A percentile compares a stretch with the other conserved stretches of the same genome.
phyloP scores from a whole-genome alignment of 140 eudicot species.

The Ambrosia hybrid region DNA sequence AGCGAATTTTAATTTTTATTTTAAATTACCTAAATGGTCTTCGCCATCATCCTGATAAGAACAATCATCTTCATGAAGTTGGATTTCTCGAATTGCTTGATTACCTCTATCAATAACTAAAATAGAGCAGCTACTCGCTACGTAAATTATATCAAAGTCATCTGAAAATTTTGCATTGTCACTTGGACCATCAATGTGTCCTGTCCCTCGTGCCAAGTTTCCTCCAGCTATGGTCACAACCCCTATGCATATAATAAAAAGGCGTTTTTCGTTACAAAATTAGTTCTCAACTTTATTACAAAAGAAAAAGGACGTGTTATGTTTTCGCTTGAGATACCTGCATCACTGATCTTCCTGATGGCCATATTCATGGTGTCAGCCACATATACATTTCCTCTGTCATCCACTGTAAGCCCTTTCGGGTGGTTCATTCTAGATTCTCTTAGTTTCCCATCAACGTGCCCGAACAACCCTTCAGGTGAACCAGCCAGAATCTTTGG shows the following conservation, averaged over 20 bases:
- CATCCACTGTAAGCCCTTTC: constrained; percentile 77
- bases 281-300: neutral
- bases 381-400: constrained; percentile 76
- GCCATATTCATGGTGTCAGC: constrained; percentile 98
- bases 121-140: constrained; percentile 80
- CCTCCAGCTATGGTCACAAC: constrained; percentile 96
- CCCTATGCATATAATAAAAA: constrained; percentile 45
- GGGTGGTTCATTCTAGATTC: constrained; percentile 94
- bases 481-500: constrained; percentile 91
- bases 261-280: neutral
- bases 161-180: constrained; percentile 89
- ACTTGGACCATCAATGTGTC: constrained; percentile 89
- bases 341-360: constrained; percentile 75
- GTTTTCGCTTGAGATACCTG: constrained; percentile 44
- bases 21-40: constrained; percentile 52
- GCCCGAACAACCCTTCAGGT: constrained; percentile 81
- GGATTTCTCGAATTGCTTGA: constrained; percentile 95
- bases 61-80: constrained; percentile 79
- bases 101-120: constrained; percentile 89
- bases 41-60: constrained; percentile 55
- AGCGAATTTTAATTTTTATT: too few relatives aligned
- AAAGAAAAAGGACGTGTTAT: neutral
- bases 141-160: constrained; percentile 78
- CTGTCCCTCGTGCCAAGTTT: constrained; percentile 31
- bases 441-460: constrained; percentile 87